A percentile compares a stretch with the other conserved stretches of the same genome.
Evolutionary conservation across 2,329 filamentous ascomycete genomes (phyloP).

Genomic region (Pseudogymnoascus sp.): DNA sequence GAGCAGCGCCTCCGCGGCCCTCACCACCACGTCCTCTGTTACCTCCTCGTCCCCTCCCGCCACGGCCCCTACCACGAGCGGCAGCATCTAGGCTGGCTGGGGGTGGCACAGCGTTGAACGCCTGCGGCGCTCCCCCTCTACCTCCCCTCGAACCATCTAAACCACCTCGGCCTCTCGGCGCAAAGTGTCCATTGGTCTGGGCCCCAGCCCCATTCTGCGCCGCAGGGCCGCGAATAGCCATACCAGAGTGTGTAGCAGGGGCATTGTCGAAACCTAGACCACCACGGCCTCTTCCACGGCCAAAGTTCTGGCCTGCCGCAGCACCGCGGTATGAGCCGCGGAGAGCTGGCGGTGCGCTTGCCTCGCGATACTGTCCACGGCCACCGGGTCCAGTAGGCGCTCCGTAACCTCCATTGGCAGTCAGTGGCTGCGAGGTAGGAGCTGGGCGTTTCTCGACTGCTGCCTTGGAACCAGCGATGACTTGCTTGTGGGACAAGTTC

Average conservation of each 20-base stretch:
- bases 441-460: conserved; percentile 45
- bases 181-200: not conserved
- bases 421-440: conserved; percentile 43
- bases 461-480: conserved; percentile 60
- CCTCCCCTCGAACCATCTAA: not conserved
- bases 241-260: not conserved
- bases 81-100: conserved; percentile 47
- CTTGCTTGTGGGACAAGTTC: conserved; percentile 76
- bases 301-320: conserved; percentile 39
- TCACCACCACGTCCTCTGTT: conserved; percentile 15
- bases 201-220: not conserved
- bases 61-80: conserved; percentile 30
- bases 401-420: conserved; percentile 46
- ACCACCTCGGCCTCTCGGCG: not conserved
- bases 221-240: conserved; percentile 3
- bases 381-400: conserved; percentile 47
- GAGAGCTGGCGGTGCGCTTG: conserved; percentile 46
- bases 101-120: conserved; percentile 52
- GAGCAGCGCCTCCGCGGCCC: conserved; percentile 16
- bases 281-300: conserved; percentile 34
- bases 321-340: conserved; percentile 52
- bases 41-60: conserved; percentile 18
- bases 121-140: conserved; percentile 19
- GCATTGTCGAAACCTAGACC: conserved; percentile 24
- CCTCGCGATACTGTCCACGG: conserved; percentile 53